Base-by-base conservation (phyloP, 768 basidiomycete genomes). In the Paxillus involutus region DNA sequence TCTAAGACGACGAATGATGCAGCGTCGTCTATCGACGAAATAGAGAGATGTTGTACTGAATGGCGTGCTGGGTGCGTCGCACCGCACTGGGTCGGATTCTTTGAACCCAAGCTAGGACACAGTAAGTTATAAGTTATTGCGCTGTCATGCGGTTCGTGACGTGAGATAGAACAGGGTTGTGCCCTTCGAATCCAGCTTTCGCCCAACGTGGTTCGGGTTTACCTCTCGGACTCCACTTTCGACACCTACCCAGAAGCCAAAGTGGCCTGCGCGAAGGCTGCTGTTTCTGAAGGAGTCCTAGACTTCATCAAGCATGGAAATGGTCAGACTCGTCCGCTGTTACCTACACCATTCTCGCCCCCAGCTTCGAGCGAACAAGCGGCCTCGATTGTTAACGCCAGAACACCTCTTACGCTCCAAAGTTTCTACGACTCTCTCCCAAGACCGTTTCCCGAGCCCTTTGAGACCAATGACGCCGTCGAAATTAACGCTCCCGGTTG, bases 381-480 rank as follows among this genome's bases (percentile, higher is more conserved):
- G 3, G 49, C 49, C 24, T 49, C 53, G 2, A 41, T 52, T 3
- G 49, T 53, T 21, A 49, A 52, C 7, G 39, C 48, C 36, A 62
- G 52, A 17, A 52, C 57, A 16, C 68, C 71, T 3, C 67, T 76
- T 40, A 74, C 77, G 0, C 67, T 89, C 1, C 83, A 85, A 55
- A 67, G 68, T 1, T 89, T 84, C 65, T 86, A 79, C 60, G 85
- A 85, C n/a, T 66, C 80, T 13, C 77, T 90, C 43, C 86, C 87
- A 1, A 76, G 77, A 43, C 88, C 86, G 1, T 79, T 88, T 48
- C 81, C 84, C 0, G 83, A 85, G 54, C 61, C 72, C 11, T 73
- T 85, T 10, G 75, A 73, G 1, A 71, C 75, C 13, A 76, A 75
- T 57, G 65, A 74, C 3, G 79, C 77, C 7, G 55, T 67, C 1